Evolutionary conservation across 371 early-diverging fungal species (phyloP).

Genomic region (Mucor irregularis): DNA sequence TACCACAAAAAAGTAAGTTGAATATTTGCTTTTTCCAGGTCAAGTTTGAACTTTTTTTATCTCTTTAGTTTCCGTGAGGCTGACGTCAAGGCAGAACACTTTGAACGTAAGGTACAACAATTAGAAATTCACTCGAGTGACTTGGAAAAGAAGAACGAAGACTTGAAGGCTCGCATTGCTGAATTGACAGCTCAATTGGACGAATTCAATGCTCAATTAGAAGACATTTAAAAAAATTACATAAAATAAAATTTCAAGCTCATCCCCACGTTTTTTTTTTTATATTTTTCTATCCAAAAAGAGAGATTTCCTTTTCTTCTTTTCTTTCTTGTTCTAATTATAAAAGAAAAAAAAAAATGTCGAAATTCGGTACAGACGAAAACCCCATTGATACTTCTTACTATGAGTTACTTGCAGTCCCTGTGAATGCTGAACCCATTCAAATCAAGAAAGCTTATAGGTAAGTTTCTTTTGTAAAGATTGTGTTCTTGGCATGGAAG

Average conservation of each 20-base stretch:
- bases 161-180: constrained; percentile 57
- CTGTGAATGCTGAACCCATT: constrained; percentile 74
- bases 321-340: not conserved
- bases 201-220: constrained; percentile 65
- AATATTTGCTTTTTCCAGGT: too few relatives aligned
- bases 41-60: not conserved
- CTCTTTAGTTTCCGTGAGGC: constrained; percentile 65
- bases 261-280: constrained; percentile 3
- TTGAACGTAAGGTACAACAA: constrained; percentile 76
- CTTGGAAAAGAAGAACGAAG: constrained; percentile 67
- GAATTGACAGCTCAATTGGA: constrained; percentile 69
- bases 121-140: constrained; percentile 60
- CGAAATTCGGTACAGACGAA: constrained; percentile 63
- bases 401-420: constrained; percentile 89
- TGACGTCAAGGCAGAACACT: constrained; percentile 80
- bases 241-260: too few relatives aligned
- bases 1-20: constrained; percentile 65
- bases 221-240: constrained; percentile 57
- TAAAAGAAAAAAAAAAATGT: constrained; percentile 24
- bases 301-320: not conserved
- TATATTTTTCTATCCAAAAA: not conserved
- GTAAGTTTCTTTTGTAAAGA: too few relatives aligned
- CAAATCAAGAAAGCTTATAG: constrained; percentile 96
- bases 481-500: not conserved
- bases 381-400: constrained; percentile 75